Percentiles rank a stretch among this genome's conserved stretches.
phyloP scores from a whole-genome alignment of 1,139 yeast genomes.

The Yamadazyma triangularis region DNA sequence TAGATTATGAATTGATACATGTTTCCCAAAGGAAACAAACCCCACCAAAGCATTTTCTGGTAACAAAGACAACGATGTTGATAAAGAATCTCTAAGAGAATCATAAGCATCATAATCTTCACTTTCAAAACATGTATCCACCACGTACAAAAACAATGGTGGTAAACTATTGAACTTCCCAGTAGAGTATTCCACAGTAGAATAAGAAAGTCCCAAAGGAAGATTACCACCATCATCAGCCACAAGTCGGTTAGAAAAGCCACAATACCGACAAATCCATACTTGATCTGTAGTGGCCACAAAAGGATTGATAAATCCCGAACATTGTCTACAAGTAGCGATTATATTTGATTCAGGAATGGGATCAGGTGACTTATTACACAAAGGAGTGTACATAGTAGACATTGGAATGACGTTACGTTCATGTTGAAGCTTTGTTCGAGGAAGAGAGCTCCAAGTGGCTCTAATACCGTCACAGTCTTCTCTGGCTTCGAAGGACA shows the following conservation, averaged over 20 bases:
- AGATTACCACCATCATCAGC: conserved; percentile 10
- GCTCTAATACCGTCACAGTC: conserved; percentile 86
- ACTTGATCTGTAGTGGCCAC: conserved; percentile 33
- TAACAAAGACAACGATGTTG: conserved; percentile 49
- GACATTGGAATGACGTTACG: conserved; percentile 61
- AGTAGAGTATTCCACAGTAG: conserved; percentile 56
- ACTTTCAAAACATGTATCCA: conserved; percentile 55
- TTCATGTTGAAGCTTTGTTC: conserved; percentile 54
- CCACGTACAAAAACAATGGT: conserved; percentile 57
- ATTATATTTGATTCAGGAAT: conserved; percentile 28
- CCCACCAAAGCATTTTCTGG: conserved; percentile 61
- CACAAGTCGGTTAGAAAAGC: conserved; percentile 45
- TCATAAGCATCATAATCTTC: conserved; percentile 36
- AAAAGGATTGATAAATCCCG: conserved; percentile 58
- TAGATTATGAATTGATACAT: conserved; percentile 61
- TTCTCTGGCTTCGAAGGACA: conserved; percentile 75
- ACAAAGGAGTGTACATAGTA: conserved; percentile 63
- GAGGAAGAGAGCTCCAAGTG: conserved; percentile 83
- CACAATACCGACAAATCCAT: conserved; percentile 68
- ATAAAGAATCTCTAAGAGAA: conserved; percentile 53
- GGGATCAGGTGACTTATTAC: conserved; percentile 42
- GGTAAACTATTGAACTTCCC: conserved; percentile 41
- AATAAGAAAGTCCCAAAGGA: conserved; percentile 11
- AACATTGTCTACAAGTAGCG: conserved; percentile 52
- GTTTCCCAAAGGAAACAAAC: conserved; percentile 58